Base-by-base conservation (phyloP, 2,329 filamentous ascomycete genomes). In the Sporothrix schenckii region DNA sequence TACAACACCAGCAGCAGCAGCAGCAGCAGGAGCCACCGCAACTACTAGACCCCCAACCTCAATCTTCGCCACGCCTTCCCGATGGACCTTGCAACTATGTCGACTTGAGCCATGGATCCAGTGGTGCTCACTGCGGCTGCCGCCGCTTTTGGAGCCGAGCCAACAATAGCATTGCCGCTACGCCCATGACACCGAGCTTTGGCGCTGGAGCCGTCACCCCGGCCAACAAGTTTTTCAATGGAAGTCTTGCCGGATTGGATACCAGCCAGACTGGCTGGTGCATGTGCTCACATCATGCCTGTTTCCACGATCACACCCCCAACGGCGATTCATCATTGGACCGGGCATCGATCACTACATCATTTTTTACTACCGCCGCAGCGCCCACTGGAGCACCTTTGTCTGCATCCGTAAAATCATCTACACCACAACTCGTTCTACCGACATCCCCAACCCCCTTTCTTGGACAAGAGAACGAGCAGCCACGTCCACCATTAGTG, bases 281-380 rank as follows among this genome's bases (percentile, higher is more conserved):
- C 79, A 88, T 88, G 86, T 89, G 87, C 75, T 85, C 84, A 68
- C 87, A 89, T 74, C 87, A 89, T 77, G 87, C 87, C 68, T 89
- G 87, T 77, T 89, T 83, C 72, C 87, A 89, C 72, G 86, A 88
- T 76, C 82, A 87, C 74, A 78, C 75, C 39, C 78, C 70, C 24
- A 60, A 70, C 11, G 52, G 61, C 0, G 77, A 70, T 72, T 77
- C 61, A 70, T 73, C 66, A 78, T 79, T 70, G 6, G 56, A 49
- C 44, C 69, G 49, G 54, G 68, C 72, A 1, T 74, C 75, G 2
- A 72, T 71, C 24, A 21, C 61, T 21, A 44, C 69, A 3, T 72
- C 49, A 3, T 58, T 68, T n/a, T 56, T 70, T 39, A 63, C 53
- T n/a, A 21, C 58, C 19, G 41, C 16, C 19, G 44, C 13, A n/a